phyloP scores from a whole-genome alignment of 331 rosid species.

The Saraca asoca region DNA sequence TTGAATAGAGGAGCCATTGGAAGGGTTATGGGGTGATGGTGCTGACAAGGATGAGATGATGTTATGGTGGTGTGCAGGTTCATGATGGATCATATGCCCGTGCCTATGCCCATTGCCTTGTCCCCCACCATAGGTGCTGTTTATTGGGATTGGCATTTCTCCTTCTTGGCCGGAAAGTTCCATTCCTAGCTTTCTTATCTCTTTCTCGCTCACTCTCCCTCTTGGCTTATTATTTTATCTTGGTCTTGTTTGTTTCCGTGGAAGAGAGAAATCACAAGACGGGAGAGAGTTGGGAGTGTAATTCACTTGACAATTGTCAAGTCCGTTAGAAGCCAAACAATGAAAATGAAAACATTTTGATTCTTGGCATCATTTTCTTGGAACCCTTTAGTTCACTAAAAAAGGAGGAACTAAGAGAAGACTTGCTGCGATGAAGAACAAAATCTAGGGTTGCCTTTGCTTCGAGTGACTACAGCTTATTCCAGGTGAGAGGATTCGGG shows the following conservation, averaged over 20 bases:
- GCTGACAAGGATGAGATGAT: slow-evolving; percentile 44
- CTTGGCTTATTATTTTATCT: slow-evolving; percentile 12
- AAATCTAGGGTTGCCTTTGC: neutral
- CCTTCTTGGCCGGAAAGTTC: slow-evolving; percentile 63
- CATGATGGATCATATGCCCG: slow-evolving; percentile 55
- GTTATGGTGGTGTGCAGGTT: slow-evolving; percentile 41
- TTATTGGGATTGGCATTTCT: slow-evolving; percentile 68
- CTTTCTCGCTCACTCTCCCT: neutral
- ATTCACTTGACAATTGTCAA: slow-evolving; percentile 3
- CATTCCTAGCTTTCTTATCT: slow-evolving; percentile 37
- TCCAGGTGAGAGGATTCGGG: neutral
- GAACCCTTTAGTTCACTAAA: neutral
- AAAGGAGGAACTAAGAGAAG: neutral
- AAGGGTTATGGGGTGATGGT: slow-evolving; percentile 41
- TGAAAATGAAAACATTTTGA: neutral
- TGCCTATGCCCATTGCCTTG: slow-evolving; percentile 42
- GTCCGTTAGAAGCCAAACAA: slow-evolving; percentile 3
- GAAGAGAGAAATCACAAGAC: slow-evolving; percentile 32
- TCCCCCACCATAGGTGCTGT: slow-evolving; percentile 45
- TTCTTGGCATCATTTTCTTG: neutral
- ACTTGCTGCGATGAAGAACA: neutral
- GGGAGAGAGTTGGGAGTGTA: slow-evolving; percentile 20
- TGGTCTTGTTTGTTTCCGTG: slow-evolving; percentile 35
- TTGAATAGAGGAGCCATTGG: slow-evolving; percentile 46
- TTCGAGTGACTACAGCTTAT: neutral